Conservation (phyloP, 495 filamentous ascomycete genomes). For the Neurospora pannonica region DNA sequence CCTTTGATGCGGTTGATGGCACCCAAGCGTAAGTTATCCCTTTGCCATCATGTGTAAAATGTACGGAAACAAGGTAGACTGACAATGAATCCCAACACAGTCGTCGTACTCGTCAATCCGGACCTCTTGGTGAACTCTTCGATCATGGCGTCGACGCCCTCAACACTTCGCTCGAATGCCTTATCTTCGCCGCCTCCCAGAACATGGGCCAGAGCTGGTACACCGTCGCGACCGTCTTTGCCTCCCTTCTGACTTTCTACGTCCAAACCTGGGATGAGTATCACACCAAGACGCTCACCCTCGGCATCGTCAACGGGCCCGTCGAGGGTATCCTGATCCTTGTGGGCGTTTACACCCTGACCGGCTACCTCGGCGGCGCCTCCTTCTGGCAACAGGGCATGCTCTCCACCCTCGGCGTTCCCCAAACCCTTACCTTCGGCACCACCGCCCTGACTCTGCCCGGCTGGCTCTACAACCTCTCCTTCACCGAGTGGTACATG, state of each 20-base stretch:
- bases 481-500: slow-evolving; percentile 88
- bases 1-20: slow-evolving; percentile 95
- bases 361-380: slow-evolving; percentile 73
- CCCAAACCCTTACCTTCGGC: slow-evolving; percentile 45
- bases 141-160: slow-evolving; percentile 96
- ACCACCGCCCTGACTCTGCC: slow-evolving; percentile 61
- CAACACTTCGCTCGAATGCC: slow-evolving; percentile 87
- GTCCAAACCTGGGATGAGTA: slow-evolving; percentile 99
- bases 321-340: slow-evolving; percentile 90
- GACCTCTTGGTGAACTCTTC: slow-evolving; percentile 90
- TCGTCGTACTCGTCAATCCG: slow-evolving; percentile 82
- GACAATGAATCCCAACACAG: slow-evolving; percentile 29
- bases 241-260: slow-evolving; percentile 72
- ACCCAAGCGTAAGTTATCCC: slow-evolving; percentile 64
- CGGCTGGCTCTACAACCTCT: slow-evolving; percentile 57
- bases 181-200: slow-evolving; percentile 83
- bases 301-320: slow-evolving; percentile 87
- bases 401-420: slow-evolving; percentile 61
- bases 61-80: not conserved
- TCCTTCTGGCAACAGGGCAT: slow-evolving; percentile 86
- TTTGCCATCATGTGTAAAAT: not conserved
- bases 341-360: slow-evolving; percentile 73
- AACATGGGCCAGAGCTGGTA: slow-evolving; percentile 91
- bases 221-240: slow-evolving; percentile 77
- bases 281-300: slow-evolving; percentile 88